These are phyloP conservation scores for Xylaria sp. DNA, from an alignment of 2,329 filamentous ascomycete genomes.

Conservation along the genomic window DNA sequence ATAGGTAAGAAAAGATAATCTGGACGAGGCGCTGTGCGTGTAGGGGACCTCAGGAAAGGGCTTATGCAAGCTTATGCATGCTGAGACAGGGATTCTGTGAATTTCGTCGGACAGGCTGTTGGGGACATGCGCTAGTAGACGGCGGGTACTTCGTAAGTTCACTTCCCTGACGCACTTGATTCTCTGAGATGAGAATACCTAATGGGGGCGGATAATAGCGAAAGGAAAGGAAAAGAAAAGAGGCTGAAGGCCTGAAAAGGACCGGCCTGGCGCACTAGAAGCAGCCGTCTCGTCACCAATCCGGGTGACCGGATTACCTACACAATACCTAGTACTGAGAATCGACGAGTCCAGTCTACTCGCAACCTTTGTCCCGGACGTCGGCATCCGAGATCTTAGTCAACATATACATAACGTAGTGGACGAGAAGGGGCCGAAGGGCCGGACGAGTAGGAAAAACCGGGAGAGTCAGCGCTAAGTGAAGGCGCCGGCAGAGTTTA, in stretches of 20 bases:
- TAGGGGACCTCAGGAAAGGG: conserved; percentile 1
- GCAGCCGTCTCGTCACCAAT: not conserved
- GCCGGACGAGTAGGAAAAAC: not conserved
- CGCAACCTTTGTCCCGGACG: not conserved
- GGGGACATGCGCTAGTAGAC: conserved; percentile 24
- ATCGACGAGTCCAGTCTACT: not conserved
- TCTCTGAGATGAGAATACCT: not conserved
- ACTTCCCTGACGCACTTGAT: not conserved
- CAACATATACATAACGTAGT: too few species aligned
- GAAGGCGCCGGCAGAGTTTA: not conserved
- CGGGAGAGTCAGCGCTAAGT: not conserved
- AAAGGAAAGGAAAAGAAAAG: not conserved
- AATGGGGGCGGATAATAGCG: not conserved
- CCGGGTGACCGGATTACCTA: not conserved
- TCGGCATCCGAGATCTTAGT: not conserved
- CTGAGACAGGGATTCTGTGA: conserved; percentile 8
- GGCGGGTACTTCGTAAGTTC: too few species aligned
- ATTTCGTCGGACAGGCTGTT: conserved; percentile 28
- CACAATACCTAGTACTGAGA: not conserved
- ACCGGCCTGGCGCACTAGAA: not conserved
- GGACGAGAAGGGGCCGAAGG: too few species aligned
- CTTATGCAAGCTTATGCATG: conserved; percentile 23
- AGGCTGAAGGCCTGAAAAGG: not conserved
- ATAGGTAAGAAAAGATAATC: conserved; percentile 15
- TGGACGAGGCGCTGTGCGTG: conserved; percentile 6